Percentiles rank a stretch among this genome's conserved stretches.
Conservation (phyloP, 2,329 filamentous ascomycete genomes). For the Calonectria honghensis region DNA sequence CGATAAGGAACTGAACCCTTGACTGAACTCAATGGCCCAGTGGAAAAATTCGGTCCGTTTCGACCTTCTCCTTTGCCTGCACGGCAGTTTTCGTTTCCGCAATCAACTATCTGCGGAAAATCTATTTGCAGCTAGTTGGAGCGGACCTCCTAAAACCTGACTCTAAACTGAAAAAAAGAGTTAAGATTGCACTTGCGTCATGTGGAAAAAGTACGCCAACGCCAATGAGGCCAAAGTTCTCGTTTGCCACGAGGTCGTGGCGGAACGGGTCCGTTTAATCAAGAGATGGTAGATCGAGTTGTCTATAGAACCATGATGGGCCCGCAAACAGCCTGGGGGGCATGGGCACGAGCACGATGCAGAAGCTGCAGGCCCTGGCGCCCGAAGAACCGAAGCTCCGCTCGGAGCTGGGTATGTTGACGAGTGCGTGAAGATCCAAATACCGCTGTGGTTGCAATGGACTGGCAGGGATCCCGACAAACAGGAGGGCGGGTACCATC, state of each 20-base stretch:
- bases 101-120: background rate
- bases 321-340: background rate
- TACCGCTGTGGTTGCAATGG: slow-evolving; percentile 26
- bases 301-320: slow-evolving; percentile 20
- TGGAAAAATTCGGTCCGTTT: slow-evolving; percentile 14
- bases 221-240: slow-evolving; percentile 12
- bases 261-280: slow-evolving; percentile 27
- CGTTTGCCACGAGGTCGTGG: slow-evolving; percentile 32
- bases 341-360: slow-evolving; percentile 14
- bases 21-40: background rate
- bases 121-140: background rate
- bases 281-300: slow-evolving; percentile 8
- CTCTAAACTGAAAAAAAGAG: background rate
- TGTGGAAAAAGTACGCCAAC: slow-evolving; percentile 18
- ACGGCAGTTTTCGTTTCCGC: background rate
- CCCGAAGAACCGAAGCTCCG: slow-evolving; percentile 16
- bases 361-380: background rate
- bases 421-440: slow-evolving; percentile 39
- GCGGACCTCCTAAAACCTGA: background rate
- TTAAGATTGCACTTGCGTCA: slow-evolving; percentile 36
- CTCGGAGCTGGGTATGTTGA: background rate
- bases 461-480: slow-evolving; percentile 9
- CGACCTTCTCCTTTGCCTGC: background rate
- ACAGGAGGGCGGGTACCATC: slow-evolving; percentile 18
- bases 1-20: slow-evolving; percentile 12